Evolutionary conservation across 129 eudicot genomes (phyloP).

Genomic region (Heracleum sosnowskyi): DNA sequence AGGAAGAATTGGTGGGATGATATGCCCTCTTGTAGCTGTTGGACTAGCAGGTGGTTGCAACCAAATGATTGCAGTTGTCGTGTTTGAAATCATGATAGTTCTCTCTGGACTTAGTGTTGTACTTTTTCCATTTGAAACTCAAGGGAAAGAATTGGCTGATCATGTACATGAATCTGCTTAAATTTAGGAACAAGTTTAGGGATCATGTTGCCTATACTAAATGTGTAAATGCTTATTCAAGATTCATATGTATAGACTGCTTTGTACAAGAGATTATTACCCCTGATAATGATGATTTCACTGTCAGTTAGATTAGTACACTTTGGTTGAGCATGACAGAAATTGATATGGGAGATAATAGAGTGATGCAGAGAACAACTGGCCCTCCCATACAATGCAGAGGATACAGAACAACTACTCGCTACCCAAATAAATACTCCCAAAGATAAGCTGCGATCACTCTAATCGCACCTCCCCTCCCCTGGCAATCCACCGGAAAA

Average conservation of each 20-base stretch:
- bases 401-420: too few species aligned
- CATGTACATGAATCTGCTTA: conserved; percentile 7
- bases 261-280: background rate
- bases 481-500: too few species aligned
- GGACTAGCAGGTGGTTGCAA: conserved; percentile 48
- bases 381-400: too few species aligned
- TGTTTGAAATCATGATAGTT: conserved; percentile 43
- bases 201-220: background rate
- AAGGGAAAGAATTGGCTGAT: conserved; percentile 39
- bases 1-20: conserved; percentile 74
- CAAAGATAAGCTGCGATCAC: too few species aligned
- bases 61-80: conserved; percentile 43
- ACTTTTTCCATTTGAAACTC: conserved; percentile 60
- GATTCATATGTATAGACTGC: background rate
- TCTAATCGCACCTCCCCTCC: too few species aligned
- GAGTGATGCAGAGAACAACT: too few species aligned
- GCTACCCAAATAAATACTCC: too few species aligned
- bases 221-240: background rate
- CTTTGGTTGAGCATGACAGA: too few species aligned
- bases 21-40: conserved; percentile 67
- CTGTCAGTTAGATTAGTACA: too few species aligned
- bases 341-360: too few species aligned
- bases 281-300: background rate
- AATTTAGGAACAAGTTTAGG: background rate
- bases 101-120: conserved; percentile 33